These are phyloP conservation scores for Saksenaea vasiformis DNA, from an alignment of 371 early-diverging fungal species.

Conservation along the genomic window DNA sequence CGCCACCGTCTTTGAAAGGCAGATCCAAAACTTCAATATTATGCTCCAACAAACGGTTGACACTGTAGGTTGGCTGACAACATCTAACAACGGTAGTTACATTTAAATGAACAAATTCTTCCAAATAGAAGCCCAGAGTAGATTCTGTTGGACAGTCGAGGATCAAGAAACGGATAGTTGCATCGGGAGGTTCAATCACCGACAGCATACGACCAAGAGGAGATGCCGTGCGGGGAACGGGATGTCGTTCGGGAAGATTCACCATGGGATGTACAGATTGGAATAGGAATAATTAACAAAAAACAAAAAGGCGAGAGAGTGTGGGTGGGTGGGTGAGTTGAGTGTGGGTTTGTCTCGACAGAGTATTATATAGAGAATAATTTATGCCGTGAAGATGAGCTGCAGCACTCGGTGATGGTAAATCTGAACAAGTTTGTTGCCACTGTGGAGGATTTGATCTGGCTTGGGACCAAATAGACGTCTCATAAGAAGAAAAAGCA, in stretches of 20 bases:
- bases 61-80: conserved; percentile 87
- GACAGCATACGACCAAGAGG: conserved; percentile 23
- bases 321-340: background rate
- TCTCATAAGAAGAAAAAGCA: background rate
- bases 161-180: conserved; percentile 76
- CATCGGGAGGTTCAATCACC: conserved; percentile 21
- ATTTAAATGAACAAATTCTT: conserved; percentile 70
- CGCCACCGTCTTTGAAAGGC: conserved; percentile 64
- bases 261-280: background rate
- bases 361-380: background rate
- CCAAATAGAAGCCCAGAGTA: conserved; percentile 75
- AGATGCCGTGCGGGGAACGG: conserved; percentile 2
- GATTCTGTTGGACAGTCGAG: conserved; percentile 89
- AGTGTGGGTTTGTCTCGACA: background rate
- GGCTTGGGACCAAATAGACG: conserved; percentile 2
- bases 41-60: conserved; percentile 64
- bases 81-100: conserved; percentile 83
- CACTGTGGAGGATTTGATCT: conserved; percentile 2
- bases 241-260: background rate
- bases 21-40: conserved; percentile 40
- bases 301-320: background rate
- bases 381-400: background rate
- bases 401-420: background rate
- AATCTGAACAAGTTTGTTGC: background rate
- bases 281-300: background rate